Evolutionary conservation across 768 basidiomycete species (phyloP), one percentile per base, ranked within the genome.

Genomic region (Lyophyllum atratum): DNA sequence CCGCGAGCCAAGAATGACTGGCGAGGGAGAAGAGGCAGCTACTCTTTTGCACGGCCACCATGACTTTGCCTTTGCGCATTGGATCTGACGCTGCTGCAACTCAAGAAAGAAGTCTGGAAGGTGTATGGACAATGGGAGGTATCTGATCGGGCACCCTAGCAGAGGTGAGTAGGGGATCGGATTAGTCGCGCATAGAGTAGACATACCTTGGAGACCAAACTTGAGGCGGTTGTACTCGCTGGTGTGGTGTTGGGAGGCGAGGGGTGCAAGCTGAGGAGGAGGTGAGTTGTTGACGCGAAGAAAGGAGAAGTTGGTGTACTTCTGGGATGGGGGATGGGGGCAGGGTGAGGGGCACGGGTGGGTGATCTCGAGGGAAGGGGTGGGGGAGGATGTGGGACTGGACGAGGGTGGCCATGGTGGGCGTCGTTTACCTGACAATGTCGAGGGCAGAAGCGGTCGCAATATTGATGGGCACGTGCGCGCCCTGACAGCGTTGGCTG

Each of bases 161-260:
- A 44, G 17, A 49, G 50, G 50, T 52, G 33, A 21, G 43, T 50
- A 46, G 33, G 33, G 26, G 28, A 25, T 40, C 19, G 48, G 51
- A 52, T 48, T 28, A 15, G 40, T 49, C 44, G 40, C 28, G 47
- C 42, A 33, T 26, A 29, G 37, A 47, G 10, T 33, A 19, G 22
- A 33, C 52, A 17, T 47, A 76, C 78, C 78, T 52, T 70, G 59
- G 25, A 65, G 59, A 5, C 90, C 91, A 56, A 83, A 86, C 69
- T 91, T 90, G 24, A 84, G 69, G 52, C 81, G 79, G 63, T 82
- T 89, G 68, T 92, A 91, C 44, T 87, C 83, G 72, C 86, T 88
- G 54, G 66, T 52, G 62, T 92, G 90, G 70, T 91, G 87, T 62
- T 92, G 89, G 6, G 88, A 90, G 2, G 89, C 88, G 17, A 92